These are phyloP conservation scores for Neoscytalidium dimidiatum DNA, from an alignment of 2,329 filamentous ascomycete species.

Conservation along the genomic window DNA sequence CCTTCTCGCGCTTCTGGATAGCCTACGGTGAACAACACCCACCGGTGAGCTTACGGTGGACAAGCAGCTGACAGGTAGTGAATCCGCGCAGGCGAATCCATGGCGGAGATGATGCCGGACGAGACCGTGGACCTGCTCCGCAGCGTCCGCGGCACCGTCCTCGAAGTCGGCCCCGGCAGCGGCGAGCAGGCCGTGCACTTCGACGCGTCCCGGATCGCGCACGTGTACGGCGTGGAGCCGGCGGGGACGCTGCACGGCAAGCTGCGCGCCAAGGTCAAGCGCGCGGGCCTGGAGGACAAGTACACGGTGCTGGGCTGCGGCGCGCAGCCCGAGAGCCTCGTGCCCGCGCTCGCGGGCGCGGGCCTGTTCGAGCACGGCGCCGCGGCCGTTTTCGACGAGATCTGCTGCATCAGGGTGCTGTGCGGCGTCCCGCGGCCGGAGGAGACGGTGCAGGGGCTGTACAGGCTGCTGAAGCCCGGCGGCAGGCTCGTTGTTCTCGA, in stretches of 20 bases:
- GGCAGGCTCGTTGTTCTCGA: slow-evolving; percentile 58
- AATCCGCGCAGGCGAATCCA: slow-evolving; percentile 28
- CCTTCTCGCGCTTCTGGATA: slow-evolving; percentile 39
- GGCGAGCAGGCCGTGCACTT: slow-evolving; percentile 54
- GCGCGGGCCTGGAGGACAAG: slow-evolving; percentile 45
- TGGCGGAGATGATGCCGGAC: slow-evolving; percentile 41
- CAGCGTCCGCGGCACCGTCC: slow-evolving; percentile 33
- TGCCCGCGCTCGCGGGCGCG: slow-evolving; percentile 46
- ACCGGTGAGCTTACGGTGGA: slow-evolving; percentile 30
- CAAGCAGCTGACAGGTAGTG: slow-evolving; percentile 36
- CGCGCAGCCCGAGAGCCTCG: slow-evolving; percentile 49
- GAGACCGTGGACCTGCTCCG: slow-evolving; percentile 30
- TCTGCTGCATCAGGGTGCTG: slow-evolving; percentile 56
- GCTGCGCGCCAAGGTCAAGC: slow-evolving; percentile 43
- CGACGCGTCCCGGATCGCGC: slow-evolving; percentile 42
- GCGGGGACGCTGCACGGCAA: slow-evolving; percentile 49
- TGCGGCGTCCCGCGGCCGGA: slow-evolving; percentile 55
- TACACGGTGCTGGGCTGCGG: slow-evolving; percentile 54
- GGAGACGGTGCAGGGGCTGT: slow-evolving; percentile 49
- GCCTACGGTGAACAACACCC: slow-evolving; percentile 27
- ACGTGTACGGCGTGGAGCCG: slow-evolving; percentile 59
- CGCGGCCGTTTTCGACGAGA: slow-evolving; percentile 55
- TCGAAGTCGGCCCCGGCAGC: slow-evolving; percentile 51
- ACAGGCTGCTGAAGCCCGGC: slow-evolving; percentile 55
- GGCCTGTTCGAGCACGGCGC: slow-evolving; percentile 37